phyloP scores from a whole-genome alignment of 495 filamentous ascomycete genomes.

The Xylaria sp. region DNA sequence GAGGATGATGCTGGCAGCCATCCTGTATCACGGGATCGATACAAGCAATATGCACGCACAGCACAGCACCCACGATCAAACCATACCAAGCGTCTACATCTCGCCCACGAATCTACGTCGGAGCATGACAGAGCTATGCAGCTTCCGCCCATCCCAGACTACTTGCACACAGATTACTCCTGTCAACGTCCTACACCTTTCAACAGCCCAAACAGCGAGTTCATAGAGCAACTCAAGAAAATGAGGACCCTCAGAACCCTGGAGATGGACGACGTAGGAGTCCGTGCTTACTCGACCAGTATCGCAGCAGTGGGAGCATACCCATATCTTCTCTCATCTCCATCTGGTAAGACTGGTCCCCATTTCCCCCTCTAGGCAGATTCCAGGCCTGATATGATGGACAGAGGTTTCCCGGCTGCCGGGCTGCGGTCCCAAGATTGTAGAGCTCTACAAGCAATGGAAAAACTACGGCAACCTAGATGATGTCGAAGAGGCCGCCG shows the following conservation, averaged over 20 bases:
- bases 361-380: not conserved
- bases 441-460: constrained; percentile 80
- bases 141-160: constrained; percentile 70
- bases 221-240: constrained; percentile 77
- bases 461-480: constrained; percentile 61
- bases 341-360: constrained; percentile 38
- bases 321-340: constrained; percentile 57
- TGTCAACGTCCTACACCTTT: constrained; percentile 81
- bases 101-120: constrained; percentile 72
- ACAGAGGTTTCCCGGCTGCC: constrained; percentile 75
- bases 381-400: constrained; percentile 43
- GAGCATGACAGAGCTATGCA: constrained; percentile 64
- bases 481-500: constrained; percentile 69
- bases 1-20: constrained; percentile 37
- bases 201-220: constrained; percentile 73
- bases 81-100: constrained; percentile 47
- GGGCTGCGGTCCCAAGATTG: constrained; percentile 82
- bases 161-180: constrained; percentile 75
- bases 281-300: constrained; percentile 85
- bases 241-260: constrained; percentile 76
- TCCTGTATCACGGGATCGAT: constrained; percentile 16
- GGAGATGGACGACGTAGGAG: constrained; percentile 75
- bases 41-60: constrained; percentile 2
- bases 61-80: constrained; percentile 29
- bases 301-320: constrained; percentile 88